Evolutionary conservation across 441 rosid genomes (phyloP).

Genomic region (Pelargonium fulgidum): DNA sequence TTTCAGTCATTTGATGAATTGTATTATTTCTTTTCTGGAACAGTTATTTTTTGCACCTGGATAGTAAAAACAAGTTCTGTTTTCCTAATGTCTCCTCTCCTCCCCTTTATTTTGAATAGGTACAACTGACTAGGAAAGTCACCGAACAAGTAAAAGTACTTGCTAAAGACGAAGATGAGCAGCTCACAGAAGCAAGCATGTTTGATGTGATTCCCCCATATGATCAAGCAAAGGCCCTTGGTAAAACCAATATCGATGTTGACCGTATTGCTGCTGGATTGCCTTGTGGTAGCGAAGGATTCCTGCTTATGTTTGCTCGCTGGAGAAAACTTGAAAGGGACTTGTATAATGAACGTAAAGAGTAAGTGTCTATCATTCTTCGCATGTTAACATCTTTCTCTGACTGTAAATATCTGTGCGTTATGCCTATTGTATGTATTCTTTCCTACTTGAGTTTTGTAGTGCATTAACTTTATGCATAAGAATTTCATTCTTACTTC

Average conservation of each 20-base stretch:
- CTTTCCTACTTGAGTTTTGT: background rate
- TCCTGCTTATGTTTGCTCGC: slow-evolving; percentile 98
- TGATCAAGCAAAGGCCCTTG: slow-evolving; percentile 99
- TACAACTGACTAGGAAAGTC: slow-evolving; percentile 73
- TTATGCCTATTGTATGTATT: background rate
- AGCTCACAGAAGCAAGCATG: slow-evolving; percentile 63
- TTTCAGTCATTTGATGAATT: too few relatives aligned
- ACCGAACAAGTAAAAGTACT: slow-evolving; percentile 94
- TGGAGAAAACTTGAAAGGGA: slow-evolving; percentile 99
- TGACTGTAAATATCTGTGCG: background rate
- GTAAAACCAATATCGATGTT: slow-evolving; percentile 90
- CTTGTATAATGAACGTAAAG: slow-evolving; percentile 95
- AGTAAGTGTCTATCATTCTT: slow-evolving; percentile 39
- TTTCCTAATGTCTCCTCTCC: too few relatives aligned
- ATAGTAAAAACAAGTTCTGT: too few relatives aligned
- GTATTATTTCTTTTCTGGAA: background rate
- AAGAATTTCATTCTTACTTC: background rate
- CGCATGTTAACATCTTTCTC: slow-evolving; percentile 3
- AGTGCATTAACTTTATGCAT: background rate
- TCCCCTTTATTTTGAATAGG: slow-evolving; percentile 35
- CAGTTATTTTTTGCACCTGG: slow-evolving; percentile 4
- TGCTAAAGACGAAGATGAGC: slow-evolving; percentile 91
- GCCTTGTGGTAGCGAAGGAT: slow-evolving; percentile 99
- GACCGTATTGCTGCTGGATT: slow-evolving; percentile 98
- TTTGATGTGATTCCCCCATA: slow-evolving; percentile 84